Evolutionary conservation across 2,329 filamentous ascomycete genomes (phyloP).

Genomic region (Beauveria pseudobassiana): DNA sequence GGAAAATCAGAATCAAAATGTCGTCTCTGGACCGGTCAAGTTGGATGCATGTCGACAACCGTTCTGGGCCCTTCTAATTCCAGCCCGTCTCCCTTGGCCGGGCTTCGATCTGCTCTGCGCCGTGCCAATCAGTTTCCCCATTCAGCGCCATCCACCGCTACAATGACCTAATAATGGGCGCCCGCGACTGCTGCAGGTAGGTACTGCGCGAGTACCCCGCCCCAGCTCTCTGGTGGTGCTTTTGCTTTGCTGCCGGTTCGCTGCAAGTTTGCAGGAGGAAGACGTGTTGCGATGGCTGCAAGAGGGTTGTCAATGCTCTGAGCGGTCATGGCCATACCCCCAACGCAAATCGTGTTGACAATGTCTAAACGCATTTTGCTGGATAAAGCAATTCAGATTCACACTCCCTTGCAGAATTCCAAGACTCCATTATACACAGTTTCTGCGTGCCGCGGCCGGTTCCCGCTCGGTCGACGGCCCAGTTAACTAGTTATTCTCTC

Average conservation of each 20-base stretch:
- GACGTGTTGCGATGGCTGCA: neutral
- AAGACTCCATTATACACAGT: no score
- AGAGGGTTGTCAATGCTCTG: neutral
- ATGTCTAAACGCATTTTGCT: no score
- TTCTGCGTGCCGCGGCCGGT: no score
- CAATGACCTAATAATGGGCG: constrained; percentile 6
- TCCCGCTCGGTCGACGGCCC: no score
- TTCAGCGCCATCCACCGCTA: constrained; percentile 3
- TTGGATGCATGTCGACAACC: neutral
- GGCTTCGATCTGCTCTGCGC: constrained; percentile 4
- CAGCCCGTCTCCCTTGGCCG: neutral
- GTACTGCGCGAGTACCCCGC: neutral
- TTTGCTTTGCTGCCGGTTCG: neutral
- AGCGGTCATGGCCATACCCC: no score
- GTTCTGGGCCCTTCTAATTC: constrained; percentile 9
- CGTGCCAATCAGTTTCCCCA: constrained; percentile 2
- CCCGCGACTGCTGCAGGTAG: neutral
- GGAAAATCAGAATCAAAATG: neutral
- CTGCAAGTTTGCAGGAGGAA: no score
- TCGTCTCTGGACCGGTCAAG: neutral
- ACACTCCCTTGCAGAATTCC: no score
- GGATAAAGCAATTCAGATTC: no score
- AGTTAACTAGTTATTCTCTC: neutral
- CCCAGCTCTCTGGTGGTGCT: neutral
- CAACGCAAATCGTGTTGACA: no score